Conservation (phyloP, 768 basidiomycete species). For the Trametes maxima region DNA sequence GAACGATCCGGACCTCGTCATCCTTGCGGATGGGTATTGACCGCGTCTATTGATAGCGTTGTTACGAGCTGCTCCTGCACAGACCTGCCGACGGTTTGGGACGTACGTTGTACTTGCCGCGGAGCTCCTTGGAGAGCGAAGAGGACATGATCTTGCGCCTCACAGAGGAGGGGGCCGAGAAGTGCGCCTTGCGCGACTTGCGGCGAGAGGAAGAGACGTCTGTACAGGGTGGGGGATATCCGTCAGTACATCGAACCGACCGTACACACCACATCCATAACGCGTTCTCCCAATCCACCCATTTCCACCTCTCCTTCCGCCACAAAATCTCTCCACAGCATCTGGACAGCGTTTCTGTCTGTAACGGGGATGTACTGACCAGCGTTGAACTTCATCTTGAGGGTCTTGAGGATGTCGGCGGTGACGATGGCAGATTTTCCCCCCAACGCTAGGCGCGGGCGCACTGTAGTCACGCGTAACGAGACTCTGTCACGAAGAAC, state of each 20-base stretch:
- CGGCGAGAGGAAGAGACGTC: constrained; percentile 92
- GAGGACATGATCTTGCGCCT: constrained; percentile 99
- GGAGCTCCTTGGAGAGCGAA: constrained; percentile 92
- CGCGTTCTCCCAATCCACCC: constrained; percentile 55
- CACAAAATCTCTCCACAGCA: constrained; percentile 32
- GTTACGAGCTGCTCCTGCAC: background rate
- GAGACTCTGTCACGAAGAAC: constrained; percentile 14
- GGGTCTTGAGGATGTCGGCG: constrained; percentile 52
- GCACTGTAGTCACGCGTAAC: constrained; percentile 17
- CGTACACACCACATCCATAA: constrained; percentile 44
- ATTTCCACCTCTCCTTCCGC: constrained; percentile 30
- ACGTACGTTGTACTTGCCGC: constrained; percentile 87
- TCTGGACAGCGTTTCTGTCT: constrained; percentile 24
- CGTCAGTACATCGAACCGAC: constrained; percentile 19
- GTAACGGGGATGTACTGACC: constrained; percentile 55
- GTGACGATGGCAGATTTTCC: constrained; percentile 34
- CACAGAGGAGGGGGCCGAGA: constrained; percentile 90
- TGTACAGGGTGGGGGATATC: constrained; percentile 39
- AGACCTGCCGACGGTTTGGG: background rate
- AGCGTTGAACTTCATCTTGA: constrained; percentile 84
- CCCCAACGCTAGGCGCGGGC: constrained; percentile 3
- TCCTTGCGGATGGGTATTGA: constrained; percentile 96
- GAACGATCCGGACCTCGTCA: constrained; percentile 95
- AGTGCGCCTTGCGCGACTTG: constrained; percentile 99
- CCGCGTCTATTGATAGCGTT: constrained; percentile 57